phyloP scores from a whole-genome alignment of 2,329 filamentous ascomycete genomes.

The Colletotrichum lini region DNA sequence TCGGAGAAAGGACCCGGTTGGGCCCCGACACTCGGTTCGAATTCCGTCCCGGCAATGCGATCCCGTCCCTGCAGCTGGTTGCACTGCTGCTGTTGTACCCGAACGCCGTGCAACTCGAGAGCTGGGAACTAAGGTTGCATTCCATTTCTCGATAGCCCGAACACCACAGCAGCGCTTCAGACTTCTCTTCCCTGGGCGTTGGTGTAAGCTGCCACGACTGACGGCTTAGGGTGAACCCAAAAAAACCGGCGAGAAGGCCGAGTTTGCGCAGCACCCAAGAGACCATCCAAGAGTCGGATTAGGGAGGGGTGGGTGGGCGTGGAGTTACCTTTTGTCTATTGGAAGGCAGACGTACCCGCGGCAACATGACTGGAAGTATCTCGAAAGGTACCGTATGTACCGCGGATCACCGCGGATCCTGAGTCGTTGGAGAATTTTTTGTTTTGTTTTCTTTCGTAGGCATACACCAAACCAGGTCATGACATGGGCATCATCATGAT shows the following conservation, averaged over 20 bases:
- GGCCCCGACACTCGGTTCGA: not conserved
- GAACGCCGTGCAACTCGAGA: constrained; percentile 8
- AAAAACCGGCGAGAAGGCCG: constrained; percentile 30
- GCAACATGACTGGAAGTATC: constrained; percentile 23
- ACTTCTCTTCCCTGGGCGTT: constrained; percentile 16
- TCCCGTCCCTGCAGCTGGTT: constrained; percentile 6
- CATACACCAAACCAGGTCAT: too few species aligned
- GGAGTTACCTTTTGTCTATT: not conserved
- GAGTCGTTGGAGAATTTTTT: not conserved
- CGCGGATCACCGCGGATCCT: not conserved
- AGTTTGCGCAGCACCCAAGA: too few species aligned
- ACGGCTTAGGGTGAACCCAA: not conserved
- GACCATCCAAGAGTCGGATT: too few species aligned
- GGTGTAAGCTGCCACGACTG: constrained; percentile 6
- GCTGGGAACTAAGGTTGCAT: constrained; percentile 13
- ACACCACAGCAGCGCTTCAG: constrained; percentile 9
- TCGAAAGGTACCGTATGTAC: constrained; percentile 22
- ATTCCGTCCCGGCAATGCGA: not conserved
- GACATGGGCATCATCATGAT: too few species aligned
- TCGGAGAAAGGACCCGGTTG: not conserved
- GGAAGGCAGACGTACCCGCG: not conserved
- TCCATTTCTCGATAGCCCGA: constrained; percentile 6
- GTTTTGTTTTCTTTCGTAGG: too few species aligned
- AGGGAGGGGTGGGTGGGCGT: not conserved
- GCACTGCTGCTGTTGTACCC: constrained; percentile 4